Base-by-base conservation (phyloP, 2,329 filamentous ascomycete species). In the Sporothrix dimorphospora region DNA sequence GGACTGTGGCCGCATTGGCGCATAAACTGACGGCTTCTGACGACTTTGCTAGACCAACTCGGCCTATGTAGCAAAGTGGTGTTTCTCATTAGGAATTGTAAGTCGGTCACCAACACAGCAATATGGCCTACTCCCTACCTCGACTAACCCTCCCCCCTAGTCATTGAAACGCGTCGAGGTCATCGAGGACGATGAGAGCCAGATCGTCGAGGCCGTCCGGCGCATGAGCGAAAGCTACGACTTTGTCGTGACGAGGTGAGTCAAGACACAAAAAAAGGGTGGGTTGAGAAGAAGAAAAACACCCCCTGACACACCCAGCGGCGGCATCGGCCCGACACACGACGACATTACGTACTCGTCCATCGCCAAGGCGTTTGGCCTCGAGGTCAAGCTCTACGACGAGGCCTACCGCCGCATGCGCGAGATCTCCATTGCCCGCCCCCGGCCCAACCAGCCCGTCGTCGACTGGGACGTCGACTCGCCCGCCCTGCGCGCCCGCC, bases 281-380 rank as follows among this genome's bases (percentile, higher is more conserved):
- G n/a, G n/a, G n/a, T n/a, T n/a, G n/a, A n/a, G n/a, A n/a, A n/a
- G n/a, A n/a, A n/a, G n/a, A n/a, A n/a, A n/a, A n/a, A n/a, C n/a
- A n/a, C n/a, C n/a, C n/a, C n/a, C 27, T 47, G 53, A 72, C 67
- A 27, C 21, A 30, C 19, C 0, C 47, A 89, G 92, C 77, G 95
- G 96, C 76, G 95, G 96, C 40, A 98, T 99, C 78, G 95, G 95
- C 12, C 96, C 96, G 75, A 98, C 95, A 71, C 95, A 98, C 84
- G 96, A 99, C 81, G 96, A 99, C 80, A 98, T 98, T 77, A 98
- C 96, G 34, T 99, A 99, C 83, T 87, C 92, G 79, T 95, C 94
- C 51, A 97, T 99, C 80, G 94, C 93, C 75, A 94, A 94, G 80
- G 96, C 94, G 8, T 98, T 98, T 80, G 83, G 85, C 57, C 85